Evolutionary conservation across 2,329 filamentous ascomycete species (phyloP), one percentile per base, ranked within the genome.

Genomic region (Coniochaeta prunicola): DNA sequence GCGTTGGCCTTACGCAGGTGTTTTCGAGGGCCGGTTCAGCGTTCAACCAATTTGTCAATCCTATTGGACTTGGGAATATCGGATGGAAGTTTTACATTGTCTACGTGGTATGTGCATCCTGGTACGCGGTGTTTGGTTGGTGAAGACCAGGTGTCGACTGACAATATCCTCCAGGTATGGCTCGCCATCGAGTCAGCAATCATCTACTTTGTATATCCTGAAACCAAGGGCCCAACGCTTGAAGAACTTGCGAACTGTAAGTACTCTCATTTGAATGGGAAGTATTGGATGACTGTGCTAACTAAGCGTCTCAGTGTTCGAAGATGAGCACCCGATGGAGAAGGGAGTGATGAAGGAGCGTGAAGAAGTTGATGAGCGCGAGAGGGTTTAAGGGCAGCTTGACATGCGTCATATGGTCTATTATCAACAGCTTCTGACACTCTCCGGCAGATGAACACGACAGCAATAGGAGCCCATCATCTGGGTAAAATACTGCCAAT

Each of bases 71-170:
- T 17, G 66, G 68, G 3, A 60, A 61, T 19, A 69, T 74, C n/a
- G 63, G 61, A 0, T 74, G 71, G 72, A 71, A 68, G 59, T 73
- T 69, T 57, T 74, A 73, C 60, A 67, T 73, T 31, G 69, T 74
- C 30, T 72, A 73, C 60, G 70, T 73, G 15, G 53, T 54, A 40
- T 17, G 55, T 40, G 6, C 30, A 3, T 13, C 42, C 42, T 19
- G 24, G 7, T 15, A 8, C 9, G 42, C 42, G 24, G 42, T 28
- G 42, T 3, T 50, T 71, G 67, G 7, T 63, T 73, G n/a, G 66
- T 67, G 5, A 60, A 61, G n/a, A 69, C 73, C 15, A 61, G 61
- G 1, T 74, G 70, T 71, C 70, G 67, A 59, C 69, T 58, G 74
- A 73, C 60, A 67, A 72, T 34, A 67, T 74, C 24, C 71, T 73